Evolutionary conservation across 2,329 filamentous ascomycete species (phyloP).

Genomic region (Pseudopyrenochaeta lycopersici): DNA sequence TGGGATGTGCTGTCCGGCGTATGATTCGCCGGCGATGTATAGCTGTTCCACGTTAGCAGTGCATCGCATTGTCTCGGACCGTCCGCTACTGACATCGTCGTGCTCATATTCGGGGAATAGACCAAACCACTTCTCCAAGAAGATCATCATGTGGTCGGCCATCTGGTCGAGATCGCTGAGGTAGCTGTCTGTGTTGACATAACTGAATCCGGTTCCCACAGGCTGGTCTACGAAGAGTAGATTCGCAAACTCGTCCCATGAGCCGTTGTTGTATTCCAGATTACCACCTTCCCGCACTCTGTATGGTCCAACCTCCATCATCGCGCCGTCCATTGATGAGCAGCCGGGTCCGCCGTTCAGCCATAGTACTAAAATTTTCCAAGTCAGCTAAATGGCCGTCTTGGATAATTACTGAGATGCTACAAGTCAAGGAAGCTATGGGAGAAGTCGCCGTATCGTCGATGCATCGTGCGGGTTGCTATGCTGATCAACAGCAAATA

Average conservation of each 20-base stretch:
- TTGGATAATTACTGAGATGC: too few relatives aligned
- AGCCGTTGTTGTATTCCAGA: slow-evolving; percentile 86
- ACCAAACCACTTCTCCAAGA: slow-evolving; percentile 89
- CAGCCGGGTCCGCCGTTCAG: slow-evolving; percentile 96
- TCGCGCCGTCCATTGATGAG: slow-evolving; percentile 93
- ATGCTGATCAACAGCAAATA: too few relatives aligned
- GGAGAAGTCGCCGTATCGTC: too few relatives aligned
- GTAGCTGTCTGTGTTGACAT: slow-evolving; percentile 88
- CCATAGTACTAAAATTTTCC: slow-evolving; percentile 74
- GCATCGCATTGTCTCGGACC: not conserved
- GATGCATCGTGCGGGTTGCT: too few relatives aligned
- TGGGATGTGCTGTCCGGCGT: slow-evolving; percentile 95
- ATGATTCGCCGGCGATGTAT: slow-evolving; percentile 95
- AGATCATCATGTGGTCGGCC: slow-evolving; percentile 85
- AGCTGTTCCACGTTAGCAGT: slow-evolving; percentile 64
- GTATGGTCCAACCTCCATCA: slow-evolving; percentile 98
- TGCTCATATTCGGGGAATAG: slow-evolving; percentile 90
- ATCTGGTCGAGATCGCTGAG: slow-evolving; percentile 86
- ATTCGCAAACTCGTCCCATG: slow-evolving; percentile 98
- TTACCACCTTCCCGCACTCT: slow-evolving; percentile 77
- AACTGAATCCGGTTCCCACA: slow-evolving; percentile 95
- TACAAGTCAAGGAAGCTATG: too few relatives aligned
- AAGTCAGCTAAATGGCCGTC: not conserved
- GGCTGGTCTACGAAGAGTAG: slow-evolving; percentile 97
- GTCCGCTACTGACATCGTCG: slow-evolving; percentile 77